These are phyloP conservation scores for Penicillium vulpinum DNA, from an alignment of 2,329 filamentous ascomycete species.

Conservation along the genomic window DNA sequence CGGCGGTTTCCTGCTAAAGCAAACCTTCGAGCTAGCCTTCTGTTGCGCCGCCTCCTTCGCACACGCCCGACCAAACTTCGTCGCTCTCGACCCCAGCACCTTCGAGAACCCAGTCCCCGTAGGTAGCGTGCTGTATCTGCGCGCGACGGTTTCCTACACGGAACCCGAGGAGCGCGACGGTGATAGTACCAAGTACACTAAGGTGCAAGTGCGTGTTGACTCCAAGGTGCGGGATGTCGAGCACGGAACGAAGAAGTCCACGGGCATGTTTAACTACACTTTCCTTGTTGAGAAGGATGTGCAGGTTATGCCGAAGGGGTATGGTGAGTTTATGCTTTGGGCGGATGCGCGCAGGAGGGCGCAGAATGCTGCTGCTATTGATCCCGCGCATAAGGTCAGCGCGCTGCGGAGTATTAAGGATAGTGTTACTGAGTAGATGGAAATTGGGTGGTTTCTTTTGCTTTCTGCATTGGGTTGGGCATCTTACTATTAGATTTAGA, in stretches of 20 bases:
- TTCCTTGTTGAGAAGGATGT: conserved; percentile 66
- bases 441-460: background rate
- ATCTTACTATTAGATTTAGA: background rate
- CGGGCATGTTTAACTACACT: conserved; percentile 75
- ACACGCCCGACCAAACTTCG: conserved; percentile 68
- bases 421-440: conserved; percentile 41
- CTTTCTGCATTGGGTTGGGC: background rate
- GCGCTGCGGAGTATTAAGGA: conserved; percentile 36
- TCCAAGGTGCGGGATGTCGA: conserved; percentile 72
- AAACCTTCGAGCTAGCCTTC: conserved; percentile 75
- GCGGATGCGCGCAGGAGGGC: conserved; percentile 61
- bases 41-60: conserved; percentile 71
- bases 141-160: conserved; percentile 69
- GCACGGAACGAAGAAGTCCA: conserved; percentile 66
- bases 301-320: conserved; percentile 64
- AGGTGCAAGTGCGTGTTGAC: conserved; percentile 70
- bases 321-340: conserved; percentile 66
- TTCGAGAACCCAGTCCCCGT: conserved; percentile 76
- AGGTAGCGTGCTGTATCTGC: conserved; percentile 72
- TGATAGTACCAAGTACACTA: conserved; percentile 54
- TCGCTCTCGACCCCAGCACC: conserved; percentile 71
- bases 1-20: conserved; percentile 71
- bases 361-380: conserved; percentile 51
- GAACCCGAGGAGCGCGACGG: conserved; percentile 57
- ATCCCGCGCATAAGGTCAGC: conserved; percentile 36